A percentile compares a stretch with the other conserved stretches of the same genome.
Conservation (phyloP, 179 eudicot genomes). For the Pouteria campechiana region DNA sequence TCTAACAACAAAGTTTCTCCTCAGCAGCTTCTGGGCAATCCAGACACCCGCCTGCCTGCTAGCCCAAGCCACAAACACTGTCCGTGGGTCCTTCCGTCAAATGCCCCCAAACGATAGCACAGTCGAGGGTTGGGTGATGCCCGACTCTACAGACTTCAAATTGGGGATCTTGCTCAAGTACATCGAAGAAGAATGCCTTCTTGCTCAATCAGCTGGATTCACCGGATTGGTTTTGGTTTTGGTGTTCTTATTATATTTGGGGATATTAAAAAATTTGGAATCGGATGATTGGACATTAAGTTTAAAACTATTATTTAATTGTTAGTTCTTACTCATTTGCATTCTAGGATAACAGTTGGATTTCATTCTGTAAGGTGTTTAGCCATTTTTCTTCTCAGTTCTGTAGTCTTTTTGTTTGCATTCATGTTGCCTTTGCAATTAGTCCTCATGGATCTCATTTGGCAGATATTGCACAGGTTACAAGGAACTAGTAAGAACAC, state of each 20-base stretch:
- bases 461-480: slow-evolving; percentile 90
- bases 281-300: too few relatives aligned
- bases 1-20: slow-evolving; percentile 69
- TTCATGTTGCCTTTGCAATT: too few relatives aligned
- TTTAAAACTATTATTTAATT: too few relatives aligned
- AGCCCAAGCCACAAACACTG: slow-evolving; percentile 92
- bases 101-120: slow-evolving; percentile 24
- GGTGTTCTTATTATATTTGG: too few relatives aligned
- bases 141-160: slow-evolving; percentile 53
- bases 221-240: slow-evolving; percentile 21
- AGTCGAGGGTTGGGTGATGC: slow-evolving; percentile 21
- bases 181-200: slow-evolving; percentile 41
- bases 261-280: too few relatives aligned
- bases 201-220: too few relatives aligned
- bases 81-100: slow-evolving; percentile 63
- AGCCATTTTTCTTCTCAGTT: too few relatives aligned
- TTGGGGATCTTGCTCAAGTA: slow-evolving; percentile 55
- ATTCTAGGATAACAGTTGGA: too few relatives aligned
- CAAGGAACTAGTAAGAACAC: slow-evolving; percentile 68
- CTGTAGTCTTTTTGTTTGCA: too few relatives aligned
- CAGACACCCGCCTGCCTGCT: slow-evolving; percentile 75
- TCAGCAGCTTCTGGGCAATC: slow-evolving; percentile 51
- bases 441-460: slow-evolving; percentile 96
- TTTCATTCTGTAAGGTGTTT: too few relatives aligned
- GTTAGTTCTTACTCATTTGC: too few relatives aligned